Base-by-base conservation (phyloP, 2,329 filamentous ascomycete genomes). In the Davidsoniella virescens region DNA sequence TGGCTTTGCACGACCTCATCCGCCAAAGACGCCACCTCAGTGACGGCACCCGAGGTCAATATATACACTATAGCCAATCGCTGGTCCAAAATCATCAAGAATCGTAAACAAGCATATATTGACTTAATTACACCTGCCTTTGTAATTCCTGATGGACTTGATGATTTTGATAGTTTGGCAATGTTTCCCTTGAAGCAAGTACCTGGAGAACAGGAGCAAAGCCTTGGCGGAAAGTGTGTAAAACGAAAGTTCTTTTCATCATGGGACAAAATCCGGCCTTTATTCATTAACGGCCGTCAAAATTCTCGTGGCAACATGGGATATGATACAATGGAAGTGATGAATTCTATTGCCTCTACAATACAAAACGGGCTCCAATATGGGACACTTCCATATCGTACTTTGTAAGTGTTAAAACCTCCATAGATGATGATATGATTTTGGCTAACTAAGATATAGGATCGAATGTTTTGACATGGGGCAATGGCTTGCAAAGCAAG, bases 61-160 rank as follows among this genome's bases (percentile, higher is more conserved):
- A 26, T 48, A 17, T 48, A 51, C 33, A 25, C 44, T 4, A 33
- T 39, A 12, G 44, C 44, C 25, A 53, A 50, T 36, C 47, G 44
- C 20, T 49, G 44, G 48, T 41, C 45, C 20, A 39, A 50, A 44
- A 52, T 46, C 23, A 48, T 43, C 37, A 49, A 39, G 47, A 40
- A 40, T 25, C 29, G 43, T 16, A 50, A 52, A 37, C 12, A 40
- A 16, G 41, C 37, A 29, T 54, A 53, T 38, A 25, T 44, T 14
- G 42, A 47, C 23, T 53, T 62, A 23, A 58, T 65, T 44, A 57
- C 54, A 8, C 55, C 55, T 4, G 55, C 60, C 1, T 67, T 67
- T 52, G 60, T 66, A n/a, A 55, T 67, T 10, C 64, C 65, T 1
- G 65, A 68, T 44, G 57, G 57, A 4, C 56, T 65, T 53, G 56